These are phyloP conservation scores for Mallotus nudiflorus DNA, from an alignment of 345 rosid species.

Conservation along the genomic window DNA sequence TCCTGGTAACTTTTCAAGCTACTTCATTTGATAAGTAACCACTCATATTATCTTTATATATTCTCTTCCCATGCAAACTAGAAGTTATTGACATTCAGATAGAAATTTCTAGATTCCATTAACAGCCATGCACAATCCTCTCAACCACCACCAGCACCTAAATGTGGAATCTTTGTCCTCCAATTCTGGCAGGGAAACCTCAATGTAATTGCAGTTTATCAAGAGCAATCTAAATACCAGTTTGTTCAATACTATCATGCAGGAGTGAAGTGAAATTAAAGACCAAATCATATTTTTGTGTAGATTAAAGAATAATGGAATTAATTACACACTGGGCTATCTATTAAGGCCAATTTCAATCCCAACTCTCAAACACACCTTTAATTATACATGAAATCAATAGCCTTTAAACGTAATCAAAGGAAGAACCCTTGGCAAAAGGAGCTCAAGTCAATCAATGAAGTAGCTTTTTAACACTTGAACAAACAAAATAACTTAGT, in stretches of 20 bases:
- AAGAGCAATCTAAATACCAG: neutral
- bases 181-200: neutral
- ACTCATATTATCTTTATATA: neutral
- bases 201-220: neutral
- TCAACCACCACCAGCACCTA: neutral
- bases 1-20: neutral
- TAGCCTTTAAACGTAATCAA: too few species aligned
- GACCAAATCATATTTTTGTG: neutral
- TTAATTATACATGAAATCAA: too few species aligned
- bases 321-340: neutral
- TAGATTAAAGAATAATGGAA: neutral
- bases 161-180: neutral
- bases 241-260: neutral
- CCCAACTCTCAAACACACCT: neutral
- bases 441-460: neutral
- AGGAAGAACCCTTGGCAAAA: neutral
- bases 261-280: neutral
- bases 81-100: neutral
- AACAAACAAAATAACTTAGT: neutral
- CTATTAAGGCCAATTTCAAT: neutral
- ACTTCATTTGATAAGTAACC: neutral
- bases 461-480: too few species aligned
- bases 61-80: neutral
- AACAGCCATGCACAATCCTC: neutral
- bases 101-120: neutral